These are phyloP conservation scores for Ophiostoma novo-ulmi DNA, from an alignment of 2,329 filamentous ascomycete genomes.

Conservation along the genomic window DNA sequence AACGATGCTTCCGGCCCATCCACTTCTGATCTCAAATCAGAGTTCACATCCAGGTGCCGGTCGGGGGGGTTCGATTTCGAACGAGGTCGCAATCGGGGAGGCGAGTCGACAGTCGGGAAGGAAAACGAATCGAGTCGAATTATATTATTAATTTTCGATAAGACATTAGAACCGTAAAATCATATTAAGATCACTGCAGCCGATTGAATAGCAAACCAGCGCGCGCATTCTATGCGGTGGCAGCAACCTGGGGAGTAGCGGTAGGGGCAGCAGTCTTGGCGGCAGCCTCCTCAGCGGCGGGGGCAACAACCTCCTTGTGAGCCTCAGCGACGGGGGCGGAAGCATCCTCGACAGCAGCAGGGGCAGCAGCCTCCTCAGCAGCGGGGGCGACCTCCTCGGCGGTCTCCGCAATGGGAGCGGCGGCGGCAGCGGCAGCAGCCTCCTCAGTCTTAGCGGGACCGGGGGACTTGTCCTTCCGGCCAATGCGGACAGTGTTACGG, in stretches of 20 bases:
- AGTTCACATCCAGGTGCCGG: conserved; percentile 14
- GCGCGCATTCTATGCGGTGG: conserved; percentile 44
- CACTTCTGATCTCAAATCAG: conserved; percentile 18
- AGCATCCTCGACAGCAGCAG: conserved; percentile 36
- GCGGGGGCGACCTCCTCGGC: conserved; percentile 33
- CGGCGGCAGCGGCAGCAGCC: conserved; percentile 37
- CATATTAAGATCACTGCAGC: conserved; percentile 27
- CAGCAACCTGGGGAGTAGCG: conserved; percentile 46
- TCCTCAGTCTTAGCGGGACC: conserved; percentile 41
- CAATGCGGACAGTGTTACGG: conserved; percentile 51
- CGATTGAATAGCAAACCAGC: conserved; percentile 22
- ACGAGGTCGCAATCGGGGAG: not conserved
- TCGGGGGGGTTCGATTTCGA: conserved; percentile 2
- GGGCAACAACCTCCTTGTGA: conserved; percentile 34
- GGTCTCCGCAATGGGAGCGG: conserved; percentile 33
- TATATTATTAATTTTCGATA: conserved; percentile 19
- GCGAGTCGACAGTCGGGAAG: not conserved
- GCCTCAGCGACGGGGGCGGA: conserved; percentile 33
- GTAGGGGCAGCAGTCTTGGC: conserved; percentile 37
- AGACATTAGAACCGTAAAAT: conserved; percentile 23
- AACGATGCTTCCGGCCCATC: conserved; percentile 23
- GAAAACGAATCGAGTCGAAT: not conserved
- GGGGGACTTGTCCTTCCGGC: conserved; percentile 42
- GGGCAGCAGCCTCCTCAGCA: conserved; percentile 33
- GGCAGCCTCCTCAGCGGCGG: conserved; percentile 34